phyloP scores from a whole-genome alignment of 257 asterid species.

The Solanum dulcamara region DNA sequence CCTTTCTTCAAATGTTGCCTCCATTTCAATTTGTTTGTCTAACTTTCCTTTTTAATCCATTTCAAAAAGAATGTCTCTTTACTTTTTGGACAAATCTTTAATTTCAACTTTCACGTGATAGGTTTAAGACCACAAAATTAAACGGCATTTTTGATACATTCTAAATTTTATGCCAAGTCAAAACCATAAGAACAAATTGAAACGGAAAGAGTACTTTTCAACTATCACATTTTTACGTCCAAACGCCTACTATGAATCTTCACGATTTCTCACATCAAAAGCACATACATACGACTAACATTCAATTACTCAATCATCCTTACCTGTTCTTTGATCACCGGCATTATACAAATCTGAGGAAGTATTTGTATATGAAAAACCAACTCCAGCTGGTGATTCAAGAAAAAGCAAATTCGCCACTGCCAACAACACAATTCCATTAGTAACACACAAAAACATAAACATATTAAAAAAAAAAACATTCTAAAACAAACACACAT shows the following conservation, averaged over 20 bases:
- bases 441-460: background rate
- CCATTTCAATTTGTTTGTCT: no score
- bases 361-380: slow-evolving; percentile 86
- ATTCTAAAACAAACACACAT: slow-evolving; percentile 21
- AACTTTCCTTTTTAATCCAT: no score
- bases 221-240: background rate
- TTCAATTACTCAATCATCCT: background rate
- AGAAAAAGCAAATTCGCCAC: slow-evolving; percentile 95
- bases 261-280: background rate
- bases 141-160: no score
- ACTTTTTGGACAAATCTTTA: no score
- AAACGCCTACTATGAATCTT: background rate
- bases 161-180: no score
- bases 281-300: background rate
- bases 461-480: background rate
- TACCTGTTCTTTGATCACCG: slow-evolving; percentile 91
- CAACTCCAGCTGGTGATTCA: slow-evolving; percentile 99
- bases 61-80: no score
- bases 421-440: slow-evolving; percentile 13
- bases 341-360: slow-evolving; percentile 68
- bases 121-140: no score
- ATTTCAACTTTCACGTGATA: no score
- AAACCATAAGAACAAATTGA: no score
- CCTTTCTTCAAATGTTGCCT: background rate
- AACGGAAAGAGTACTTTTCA: background rate